phyloP scores from a whole-genome alignment of 345 rosid species.

The Limnanthes douglasii region DNA sequence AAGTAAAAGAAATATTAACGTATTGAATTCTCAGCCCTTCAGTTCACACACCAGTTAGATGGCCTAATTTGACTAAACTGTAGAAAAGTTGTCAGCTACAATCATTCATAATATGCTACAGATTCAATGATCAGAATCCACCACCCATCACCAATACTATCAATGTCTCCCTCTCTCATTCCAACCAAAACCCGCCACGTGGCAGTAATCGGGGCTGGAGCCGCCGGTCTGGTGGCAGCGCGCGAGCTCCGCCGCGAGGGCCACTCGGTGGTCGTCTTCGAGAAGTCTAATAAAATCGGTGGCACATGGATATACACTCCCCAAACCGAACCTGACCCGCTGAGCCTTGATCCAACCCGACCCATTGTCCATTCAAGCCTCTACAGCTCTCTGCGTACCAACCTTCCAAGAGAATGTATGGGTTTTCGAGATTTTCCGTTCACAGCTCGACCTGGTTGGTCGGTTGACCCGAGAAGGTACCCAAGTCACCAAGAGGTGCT shows the following conservation, averaged over 20 bases:
- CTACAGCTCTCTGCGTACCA: conserved; percentile 73
- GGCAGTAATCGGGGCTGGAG: conserved; percentile 82
- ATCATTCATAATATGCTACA: too few species aligned
- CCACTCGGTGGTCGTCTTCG: conserved; percentile 63
- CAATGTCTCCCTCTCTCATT: conserved; percentile 17
- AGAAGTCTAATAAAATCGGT: conserved; percentile 44
- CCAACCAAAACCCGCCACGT: conserved; percentile 34
- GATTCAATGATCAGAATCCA: too few species aligned
- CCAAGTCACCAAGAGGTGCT: conserved; percentile 50
- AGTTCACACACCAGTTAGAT: too few species aligned
- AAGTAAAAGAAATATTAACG: too few species aligned
- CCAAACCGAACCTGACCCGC: conserved; percentile 45
- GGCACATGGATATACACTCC: conserved; percentile 72
- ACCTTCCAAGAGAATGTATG: conserved; percentile 68
- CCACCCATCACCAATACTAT: too few species aligned
- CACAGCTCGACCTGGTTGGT: conserved; percentile 9
- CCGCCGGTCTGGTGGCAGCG: conserved; percentile 66
- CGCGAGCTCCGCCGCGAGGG: conserved; percentile 76
- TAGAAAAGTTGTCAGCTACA: too few species aligned
- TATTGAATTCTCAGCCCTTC: too few species aligned
- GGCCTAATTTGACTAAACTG: too few species aligned
- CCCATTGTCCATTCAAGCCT: conserved; percentile 51
- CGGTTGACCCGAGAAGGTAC: conserved; percentile 41
- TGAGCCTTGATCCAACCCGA: conserved; percentile 48
- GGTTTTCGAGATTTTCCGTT: conserved; percentile 50